Evolutionary conservation across 2,329 filamentous ascomycete species (phyloP).

Genomic region (Sordariomycetes sp.): DNA sequence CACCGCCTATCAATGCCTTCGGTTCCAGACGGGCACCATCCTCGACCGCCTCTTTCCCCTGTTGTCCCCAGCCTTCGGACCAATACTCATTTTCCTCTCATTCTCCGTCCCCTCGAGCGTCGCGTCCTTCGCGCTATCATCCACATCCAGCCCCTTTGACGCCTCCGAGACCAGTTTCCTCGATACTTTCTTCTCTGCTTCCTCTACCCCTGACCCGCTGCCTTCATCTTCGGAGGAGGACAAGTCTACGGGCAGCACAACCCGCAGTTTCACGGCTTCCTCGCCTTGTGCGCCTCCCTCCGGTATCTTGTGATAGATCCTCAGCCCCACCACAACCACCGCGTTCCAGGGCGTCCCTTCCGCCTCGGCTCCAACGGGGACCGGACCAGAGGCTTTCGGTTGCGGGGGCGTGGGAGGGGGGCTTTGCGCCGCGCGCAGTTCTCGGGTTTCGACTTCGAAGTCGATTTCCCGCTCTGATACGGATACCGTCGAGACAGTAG

Average conservation of each 20-base stretch:
- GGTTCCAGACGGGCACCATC: background rate
- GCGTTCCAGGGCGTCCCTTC: conserved; percentile 21
- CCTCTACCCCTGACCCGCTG: conserved; percentile 10
- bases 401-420: background rate
- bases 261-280: conserved; percentile 22
- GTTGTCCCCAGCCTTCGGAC: background rate
- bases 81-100: conserved; percentile 21
- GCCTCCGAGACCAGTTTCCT: conserved; percentile 8
- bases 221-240: conserved; percentile 12
- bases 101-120: conserved; percentile 19
- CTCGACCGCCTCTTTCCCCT: background rate
- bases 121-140: conserved; percentile 31
- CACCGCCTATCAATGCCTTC: too few species aligned
- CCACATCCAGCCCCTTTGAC: conserved; percentile 24
- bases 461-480: conserved; percentile 3
- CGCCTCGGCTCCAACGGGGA: background rate
- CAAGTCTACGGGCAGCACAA: conserved; percentile 23
- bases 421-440: too few species aligned
- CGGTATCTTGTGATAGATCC: conserved; percentile 30
- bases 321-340: conserved; percentile 23
- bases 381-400: background rate
- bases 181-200: conserved; percentile 1
- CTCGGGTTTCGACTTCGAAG: background rate
- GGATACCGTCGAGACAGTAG: background rate
- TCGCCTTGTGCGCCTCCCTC: conserved; percentile 17